These are phyloP conservation scores for Aegle marmelos DNA, from an alignment of 345 rosid genomes.

Conservation along the genomic window DNA sequence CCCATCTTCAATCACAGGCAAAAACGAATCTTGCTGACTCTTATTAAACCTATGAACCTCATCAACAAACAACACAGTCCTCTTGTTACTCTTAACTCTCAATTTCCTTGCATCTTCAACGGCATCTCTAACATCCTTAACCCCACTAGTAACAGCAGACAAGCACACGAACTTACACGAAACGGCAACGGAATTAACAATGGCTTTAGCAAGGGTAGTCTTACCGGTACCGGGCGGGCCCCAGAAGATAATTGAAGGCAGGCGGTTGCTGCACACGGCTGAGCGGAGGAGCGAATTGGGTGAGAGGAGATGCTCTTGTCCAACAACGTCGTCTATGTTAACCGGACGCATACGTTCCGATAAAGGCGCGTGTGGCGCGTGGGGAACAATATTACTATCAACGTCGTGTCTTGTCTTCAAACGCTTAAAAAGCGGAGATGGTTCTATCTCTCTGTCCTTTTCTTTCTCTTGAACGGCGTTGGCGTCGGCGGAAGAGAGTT, in stretches of 20 bases:
- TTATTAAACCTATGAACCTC: conserved; percentile 86
- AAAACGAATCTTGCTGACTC: conserved; percentile 80
- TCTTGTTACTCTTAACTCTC: conserved; percentile 36
- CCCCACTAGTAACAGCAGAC: conserved; percentile 73
- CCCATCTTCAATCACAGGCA: conserved; percentile 87
- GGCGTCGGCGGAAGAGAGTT: conserved; percentile 21
- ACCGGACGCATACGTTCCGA: conserved; percentile 86
- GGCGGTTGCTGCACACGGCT: conserved; percentile 47
- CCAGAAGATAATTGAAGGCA: conserved; percentile 79
- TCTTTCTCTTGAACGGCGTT: not conserved
- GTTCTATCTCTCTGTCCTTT: conserved; percentile 1
- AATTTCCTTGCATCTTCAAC: conserved; percentile 61
- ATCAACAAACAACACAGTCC: conserved; percentile 72
- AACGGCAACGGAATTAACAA: conserved; percentile 44
- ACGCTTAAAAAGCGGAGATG: conserved; percentile 34
- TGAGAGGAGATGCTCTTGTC: conserved; percentile 69
- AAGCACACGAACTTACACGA: conserved; percentile 52
- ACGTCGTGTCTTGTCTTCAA: conserved; percentile 10
- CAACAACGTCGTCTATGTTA: conserved; percentile 64
- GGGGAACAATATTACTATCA: not conserved
- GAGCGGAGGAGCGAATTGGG: conserved; percentile 54
- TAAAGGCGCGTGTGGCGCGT: conserved; percentile 44
- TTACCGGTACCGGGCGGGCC: conserved; percentile 94
- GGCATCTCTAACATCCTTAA: conserved; percentile 76
- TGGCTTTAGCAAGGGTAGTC: conserved; percentile 73